Evolutionary conservation across 176 grass and related monocot species (phyloP), one percentile per base, ranked within the genome.

Genomic region (Oryza australiensis): DNA sequence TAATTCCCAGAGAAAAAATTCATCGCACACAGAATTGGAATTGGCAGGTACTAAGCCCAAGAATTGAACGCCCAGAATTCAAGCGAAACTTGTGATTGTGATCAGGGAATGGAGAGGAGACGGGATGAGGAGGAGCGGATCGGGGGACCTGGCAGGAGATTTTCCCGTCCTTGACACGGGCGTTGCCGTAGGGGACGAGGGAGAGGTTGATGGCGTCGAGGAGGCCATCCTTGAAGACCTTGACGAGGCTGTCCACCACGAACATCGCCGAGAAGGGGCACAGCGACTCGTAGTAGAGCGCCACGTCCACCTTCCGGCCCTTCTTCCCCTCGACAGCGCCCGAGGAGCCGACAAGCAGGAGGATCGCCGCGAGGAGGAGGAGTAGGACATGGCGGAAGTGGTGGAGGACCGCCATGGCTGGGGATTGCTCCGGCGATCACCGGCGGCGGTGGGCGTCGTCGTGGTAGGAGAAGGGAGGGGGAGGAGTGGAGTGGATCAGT

Each of bases 101-200:
- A 35, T 5, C 34, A 35, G 5, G 49, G 49, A 55, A 55, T 76
- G 42, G n/a, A 18, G 22, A 70, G 26, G 11, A 49, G 9, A 43
- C 10, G 26, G 40, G 53, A 35, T 35, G 5, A 35, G 8, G 34
- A 55, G 55, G 20, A 66, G 68, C 41, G 41, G 3, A 68, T 16
- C 1, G 28, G 37, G 27, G 0, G 66, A 14, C 89, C 89, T 91
- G 89, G 82, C 85, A 91, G 32, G 80, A 71, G 81, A 87, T 84
- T 64, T 29, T 22, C 29, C 70, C 76, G 18, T 69, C 66, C 15
- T 20, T 4, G n/a, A 87, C 81, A 33, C 72, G 57, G 32, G 89
- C 85, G 81, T 91, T 91, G 51, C 89, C 89, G 72, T 91, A 91
- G 29, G 89, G 89, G 45, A 91, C 68, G 22, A 91, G 71, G 7